These are phyloP conservation scores for Colletotrichum australisinense DNA, from an alignment of 2,329 filamentous ascomycete genomes.

Conservation along the genomic window DNA sequence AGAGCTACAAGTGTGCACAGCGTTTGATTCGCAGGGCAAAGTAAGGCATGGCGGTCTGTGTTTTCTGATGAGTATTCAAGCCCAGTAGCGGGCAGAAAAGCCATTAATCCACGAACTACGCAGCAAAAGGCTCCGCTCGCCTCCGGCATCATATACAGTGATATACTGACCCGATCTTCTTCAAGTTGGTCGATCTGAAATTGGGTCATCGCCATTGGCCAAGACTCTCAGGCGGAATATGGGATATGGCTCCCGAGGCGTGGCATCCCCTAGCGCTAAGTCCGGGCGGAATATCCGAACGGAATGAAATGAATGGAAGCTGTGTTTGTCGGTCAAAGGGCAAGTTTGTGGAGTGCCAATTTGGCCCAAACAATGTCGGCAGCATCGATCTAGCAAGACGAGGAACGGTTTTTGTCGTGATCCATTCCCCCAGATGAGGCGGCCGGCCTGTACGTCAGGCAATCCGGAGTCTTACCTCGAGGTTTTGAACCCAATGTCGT, in stretches of 20 bases:
- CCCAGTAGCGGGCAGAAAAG: conserved; percentile 1
- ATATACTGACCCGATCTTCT: not conserved
- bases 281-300: not conserved
- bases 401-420: not conserved
- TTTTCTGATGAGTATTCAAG: not conserved
- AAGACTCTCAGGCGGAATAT: not conserved
- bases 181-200: conserved; percentile 5
- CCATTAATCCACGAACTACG: not conserved
- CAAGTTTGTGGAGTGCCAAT: not conserved
- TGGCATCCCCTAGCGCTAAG: not conserved
- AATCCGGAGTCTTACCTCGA: conserved; percentile 9
- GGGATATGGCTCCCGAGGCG: not conserved
- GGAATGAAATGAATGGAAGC: not conserved
- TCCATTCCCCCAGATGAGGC: conserved; percentile 14
- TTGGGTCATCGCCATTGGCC: conserved; percentile 14
- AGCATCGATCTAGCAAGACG: conserved; percentile 1
- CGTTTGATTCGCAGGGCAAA: not conserved
- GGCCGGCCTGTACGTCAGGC: conserved; percentile 19
- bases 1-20: not conserved
- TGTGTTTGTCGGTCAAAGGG: not conserved
- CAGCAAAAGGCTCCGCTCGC: not conserved
- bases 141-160: not conserved
- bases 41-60: conserved; percentile 10
- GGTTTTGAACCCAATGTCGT: conserved; percentile 7
- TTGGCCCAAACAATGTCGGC: not conserved